Evolutionary conservation across 164 flowering plant species (phyloP).

Genomic region (Chimonanthus praecox): DNA sequence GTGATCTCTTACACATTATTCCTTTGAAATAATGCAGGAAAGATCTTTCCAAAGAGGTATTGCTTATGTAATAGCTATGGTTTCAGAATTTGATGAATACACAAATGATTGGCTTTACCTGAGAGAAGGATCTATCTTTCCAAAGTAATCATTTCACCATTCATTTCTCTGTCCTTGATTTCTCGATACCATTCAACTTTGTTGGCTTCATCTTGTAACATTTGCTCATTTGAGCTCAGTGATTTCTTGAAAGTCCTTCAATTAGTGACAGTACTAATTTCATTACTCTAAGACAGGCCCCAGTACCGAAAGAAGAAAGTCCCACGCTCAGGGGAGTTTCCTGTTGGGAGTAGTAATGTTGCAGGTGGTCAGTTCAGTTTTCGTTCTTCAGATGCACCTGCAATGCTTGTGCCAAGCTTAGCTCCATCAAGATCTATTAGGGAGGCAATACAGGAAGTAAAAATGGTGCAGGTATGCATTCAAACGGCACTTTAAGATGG

Average conservation of each 20-base stretch:
- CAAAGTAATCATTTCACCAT: constrained; percentile 53
- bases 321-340: constrained; percentile 39
- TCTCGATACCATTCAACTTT: neutral
- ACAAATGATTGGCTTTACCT: constrained; percentile 96
- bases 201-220: neutral
- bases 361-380: constrained; percentile 17
- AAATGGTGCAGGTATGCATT: constrained; percentile 73
- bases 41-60: constrained; percentile 71
- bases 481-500: neutral
- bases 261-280: constrained; percentile 9
- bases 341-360: constrained; percentile 31
- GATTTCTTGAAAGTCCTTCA: neutral
- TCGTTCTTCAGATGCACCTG: constrained; percentile 37
- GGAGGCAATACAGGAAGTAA: constrained; percentile 78
- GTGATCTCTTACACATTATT: neutral
- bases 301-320: constrained; percentile 47
- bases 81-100: constrained; percentile 92
- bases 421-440: constrained; percentile 70
- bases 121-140: constrained; percentile 79
- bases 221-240: neutral
- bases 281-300: constrained; percentile 65
- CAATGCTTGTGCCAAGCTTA: constrained; percentile 62
- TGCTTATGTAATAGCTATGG: constrained; percentile 83
- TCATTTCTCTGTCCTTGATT: constrained; percentile 5
- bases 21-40: constrained; percentile 41